Percentiles rank a stretch among this genome's conserved stretches.
Conservation (phyloP, 1,139 yeast species). For the Debaryomyces sp. region DNA sequence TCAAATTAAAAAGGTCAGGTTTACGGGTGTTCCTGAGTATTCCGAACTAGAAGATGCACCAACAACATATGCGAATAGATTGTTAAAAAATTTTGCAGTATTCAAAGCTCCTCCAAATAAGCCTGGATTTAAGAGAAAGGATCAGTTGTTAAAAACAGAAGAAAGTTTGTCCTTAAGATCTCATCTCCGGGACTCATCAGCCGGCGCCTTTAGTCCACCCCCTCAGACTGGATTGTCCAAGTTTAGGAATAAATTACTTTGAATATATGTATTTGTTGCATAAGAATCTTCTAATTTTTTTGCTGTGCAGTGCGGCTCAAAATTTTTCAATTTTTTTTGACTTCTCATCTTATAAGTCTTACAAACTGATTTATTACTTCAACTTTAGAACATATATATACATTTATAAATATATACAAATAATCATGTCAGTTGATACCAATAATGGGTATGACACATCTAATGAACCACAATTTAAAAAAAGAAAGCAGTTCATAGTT, state of each 20-base stretch:
- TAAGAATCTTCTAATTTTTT: not conserved
- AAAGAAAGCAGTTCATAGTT: conserved; percentile 21
- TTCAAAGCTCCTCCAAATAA: conserved; percentile 31
- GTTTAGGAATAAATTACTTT: conserved; percentile 11
- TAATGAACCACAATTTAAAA: conserved; percentile 12
- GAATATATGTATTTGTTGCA: not conserved
- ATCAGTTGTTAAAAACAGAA: conserved; percentile 50
- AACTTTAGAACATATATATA: not conserved
- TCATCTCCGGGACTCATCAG: conserved; percentile 22
- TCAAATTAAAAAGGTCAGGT: conserved; percentile 47
- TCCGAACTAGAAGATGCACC: conserved; percentile 61
- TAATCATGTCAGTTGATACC: conserved; percentile 17
- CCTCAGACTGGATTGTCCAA: conserved; percentile 10
- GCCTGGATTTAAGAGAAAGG: conserved; percentile 40
- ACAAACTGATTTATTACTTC: not conserved
- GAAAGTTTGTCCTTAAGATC: conserved; percentile 54
- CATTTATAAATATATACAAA: not conserved
- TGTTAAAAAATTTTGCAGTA: conserved; percentile 49
- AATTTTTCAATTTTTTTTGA: conserved; percentile 11
- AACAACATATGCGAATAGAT: conserved; percentile 46
- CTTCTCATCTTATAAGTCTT: conserved; percentile 10
- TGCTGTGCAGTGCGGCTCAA: conserved; percentile 9
- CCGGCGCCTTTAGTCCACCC: not conserved
- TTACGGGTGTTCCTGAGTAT: conserved; percentile 55
- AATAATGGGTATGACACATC: conserved; percentile 13